Evolutionary conservation across 2,329 filamentous ascomycete species (phyloP).

Genomic region (Xylariaceae sp.): DNA sequence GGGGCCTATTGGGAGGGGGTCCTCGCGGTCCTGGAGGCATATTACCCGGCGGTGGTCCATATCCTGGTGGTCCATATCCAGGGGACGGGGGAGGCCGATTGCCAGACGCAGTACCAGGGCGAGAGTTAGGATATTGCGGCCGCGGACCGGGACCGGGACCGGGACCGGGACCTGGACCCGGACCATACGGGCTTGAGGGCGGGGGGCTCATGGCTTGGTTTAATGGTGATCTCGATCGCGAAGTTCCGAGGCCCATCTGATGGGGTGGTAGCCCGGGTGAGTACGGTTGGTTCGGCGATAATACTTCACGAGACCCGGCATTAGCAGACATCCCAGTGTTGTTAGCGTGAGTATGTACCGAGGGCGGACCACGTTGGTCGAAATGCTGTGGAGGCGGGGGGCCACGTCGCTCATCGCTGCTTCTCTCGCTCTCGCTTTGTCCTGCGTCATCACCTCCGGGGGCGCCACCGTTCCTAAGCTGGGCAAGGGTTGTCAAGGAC

Average conservation of each 20-base stretch:
- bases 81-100: slow-evolving; percentile 30
- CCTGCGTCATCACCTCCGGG: slow-evolving; percentile 39
- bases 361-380: slow-evolving; percentile 46
- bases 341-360: slow-evolving; percentile 55
- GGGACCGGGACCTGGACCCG: slow-evolving; percentile 37
- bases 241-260: slow-evolving; percentile 43
- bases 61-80: slow-evolving; percentile 24
- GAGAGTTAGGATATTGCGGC: slow-evolving; percentile 35
- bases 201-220: slow-evolving; percentile 37
- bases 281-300: slow-evolving; percentile 44
- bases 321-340: slow-evolving; percentile 58
- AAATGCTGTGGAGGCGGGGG: slow-evolving; percentile 35
- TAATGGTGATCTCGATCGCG: slow-evolving; percentile 51
- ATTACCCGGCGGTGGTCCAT: slow-evolving; percentile 22
- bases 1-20: no score
- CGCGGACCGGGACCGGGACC: slow-evolving; percentile 34
- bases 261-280: slow-evolving; percentile 46
- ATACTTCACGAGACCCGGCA: slow-evolving; percentile 56
- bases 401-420: slow-evolving; percentile 38
- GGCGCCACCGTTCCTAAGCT: slow-evolving; percentile 70
- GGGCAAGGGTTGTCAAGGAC: slow-evolving; percentile 77
- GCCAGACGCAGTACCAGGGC: slow-evolving; percentile 34
- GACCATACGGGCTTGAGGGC: slow-evolving; percentile 38
- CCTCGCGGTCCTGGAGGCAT: slow-evolving; percentile 38
- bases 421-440: slow-evolving; percentile 35